Conservation (phyloP, 495 filamentous ascomycete genomes). For the Aspergillus sclerotioniger region DNA sequence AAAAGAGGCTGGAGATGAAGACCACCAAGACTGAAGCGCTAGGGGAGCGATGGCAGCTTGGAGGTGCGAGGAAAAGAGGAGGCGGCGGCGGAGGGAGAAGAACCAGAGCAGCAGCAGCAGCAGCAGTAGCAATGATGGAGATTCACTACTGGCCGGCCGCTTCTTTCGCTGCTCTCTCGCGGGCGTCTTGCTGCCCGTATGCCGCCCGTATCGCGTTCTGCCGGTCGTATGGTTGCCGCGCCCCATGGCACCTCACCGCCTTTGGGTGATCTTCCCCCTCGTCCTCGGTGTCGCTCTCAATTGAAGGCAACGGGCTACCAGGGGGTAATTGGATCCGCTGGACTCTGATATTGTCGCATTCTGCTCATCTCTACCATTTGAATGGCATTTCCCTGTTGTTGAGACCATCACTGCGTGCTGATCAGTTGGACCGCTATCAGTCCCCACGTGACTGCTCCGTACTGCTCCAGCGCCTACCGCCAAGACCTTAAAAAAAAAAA, state of each 20-base stretch:
- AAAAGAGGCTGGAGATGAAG: constrained; percentile 6
- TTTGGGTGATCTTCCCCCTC: not conserved
- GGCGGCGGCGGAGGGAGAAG: constrained; percentile 11
- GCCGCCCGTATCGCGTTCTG: constrained; percentile 23
- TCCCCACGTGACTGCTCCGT: constrained; percentile 25
- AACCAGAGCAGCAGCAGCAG: constrained; percentile 31
- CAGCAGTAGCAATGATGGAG: not conserved
- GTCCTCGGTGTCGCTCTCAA: not conserved
- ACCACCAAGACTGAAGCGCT: constrained; percentile 1
- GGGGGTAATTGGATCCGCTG: too few species aligned
- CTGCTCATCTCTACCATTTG: too few species aligned
- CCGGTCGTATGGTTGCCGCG: constrained; percentile 19
- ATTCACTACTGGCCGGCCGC: not conserved
- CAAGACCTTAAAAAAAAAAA: constrained; percentile 31
- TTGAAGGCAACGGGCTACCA: not conserved
- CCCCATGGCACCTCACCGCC: constrained; percentile 32
- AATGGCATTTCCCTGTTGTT: not conserved
- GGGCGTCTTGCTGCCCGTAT: constrained; percentile 28
- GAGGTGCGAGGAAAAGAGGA: constrained; percentile 16
- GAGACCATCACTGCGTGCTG: not conserved
- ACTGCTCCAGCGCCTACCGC: constrained; percentile 23
- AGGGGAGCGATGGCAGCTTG: constrained; percentile 5
- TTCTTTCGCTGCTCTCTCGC: not conserved
- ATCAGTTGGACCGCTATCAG: not conserved
- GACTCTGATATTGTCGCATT: too few species aligned